Percentiles rank a stretch among this genome's conserved stretches.
Conservation (phyloP, 441 rosid species). For the Aleurites moluccanus region DNA sequence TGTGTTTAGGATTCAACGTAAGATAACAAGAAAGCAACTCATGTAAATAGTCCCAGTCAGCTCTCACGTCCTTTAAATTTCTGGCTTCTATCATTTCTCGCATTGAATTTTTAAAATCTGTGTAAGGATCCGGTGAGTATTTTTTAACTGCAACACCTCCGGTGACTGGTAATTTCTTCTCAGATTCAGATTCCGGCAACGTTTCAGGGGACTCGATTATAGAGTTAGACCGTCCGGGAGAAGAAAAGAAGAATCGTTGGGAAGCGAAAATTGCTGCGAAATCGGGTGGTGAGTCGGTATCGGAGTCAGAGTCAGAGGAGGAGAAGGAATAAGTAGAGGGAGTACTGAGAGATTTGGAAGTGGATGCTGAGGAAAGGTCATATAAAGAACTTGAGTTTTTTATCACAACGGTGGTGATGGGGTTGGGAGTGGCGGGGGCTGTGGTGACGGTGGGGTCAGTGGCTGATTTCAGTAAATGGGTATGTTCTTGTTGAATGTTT, state of each 20-base stretch:
- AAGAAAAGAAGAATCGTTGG: constrained; percentile 87
- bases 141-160: constrained; percentile 64
- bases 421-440: neutral
- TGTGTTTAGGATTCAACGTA: constrained; percentile 58
- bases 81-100: constrained; percentile 87
- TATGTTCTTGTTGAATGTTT: constrained; percentile 26
- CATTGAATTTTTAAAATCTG: constrained; percentile 75
- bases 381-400: constrained; percentile 52
- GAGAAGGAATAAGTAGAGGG: constrained; percentile 34
- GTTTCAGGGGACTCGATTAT: constrained; percentile 53
- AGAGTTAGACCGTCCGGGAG: constrained; percentile 90
- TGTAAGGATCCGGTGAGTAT: constrained; percentile 72
- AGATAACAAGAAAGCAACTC: constrained; percentile 77
- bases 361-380: constrained; percentile 38
- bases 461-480: constrained; percentile 11
- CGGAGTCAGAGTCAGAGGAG: constrained; percentile 42
- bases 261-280: constrained; percentile 74
- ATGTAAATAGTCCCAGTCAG: constrained; percentile 67
- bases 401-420: constrained; percentile 27
- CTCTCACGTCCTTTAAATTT: constrained; percentile 41
- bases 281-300: constrained; percentile 48
- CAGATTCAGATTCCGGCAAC: neutral
- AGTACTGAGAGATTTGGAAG: constrained; percentile 46
- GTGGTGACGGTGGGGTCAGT: neutral
- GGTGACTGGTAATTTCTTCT: constrained; percentile 13